phyloP scores from a whole-genome alignment of 441 rosid genomes.

The Aquilaria agallochum region DNA sequence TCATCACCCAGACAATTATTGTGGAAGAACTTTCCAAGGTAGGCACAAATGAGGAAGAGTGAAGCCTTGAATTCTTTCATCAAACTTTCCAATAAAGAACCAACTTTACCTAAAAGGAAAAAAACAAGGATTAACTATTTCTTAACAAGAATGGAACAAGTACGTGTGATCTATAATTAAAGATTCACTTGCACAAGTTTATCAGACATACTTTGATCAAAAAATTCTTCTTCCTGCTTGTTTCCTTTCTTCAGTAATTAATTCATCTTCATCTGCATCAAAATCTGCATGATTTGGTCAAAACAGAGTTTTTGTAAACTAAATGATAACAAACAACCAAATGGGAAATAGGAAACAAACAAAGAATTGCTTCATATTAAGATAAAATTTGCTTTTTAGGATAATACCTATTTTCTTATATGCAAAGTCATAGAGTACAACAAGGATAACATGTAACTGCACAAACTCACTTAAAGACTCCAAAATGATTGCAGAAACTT shows the following conservation, averaged over 20 bases:
- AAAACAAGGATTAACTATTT: conserved; percentile 11
- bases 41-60: conserved; percentile 51
- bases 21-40: conserved; percentile 52
- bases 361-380: background rate
- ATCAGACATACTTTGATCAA: conserved; percentile 41
- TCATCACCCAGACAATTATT: no score
- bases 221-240: conserved; percentile 66
- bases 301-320: no score
- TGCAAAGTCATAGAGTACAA: conserved; percentile 15
- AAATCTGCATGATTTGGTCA: no score
- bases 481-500: conserved; percentile 57
- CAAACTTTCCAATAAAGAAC: conserved; percentile 43
- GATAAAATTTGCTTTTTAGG: background rate
- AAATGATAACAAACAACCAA: no score
- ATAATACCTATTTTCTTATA: background rate
- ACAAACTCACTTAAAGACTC: conserved; percentile 55
- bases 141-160: background rate
- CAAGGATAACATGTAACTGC: conserved; percentile 24
- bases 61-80: conserved; percentile 28
- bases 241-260: conserved; percentile 50
- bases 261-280: conserved; percentile 54
- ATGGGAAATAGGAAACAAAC: background rate
- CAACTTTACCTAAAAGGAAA: conserved; percentile 34
- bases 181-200: background rate
- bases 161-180: background rate